These are phyloP conservation scores for Candida argentea DNA, from an alignment of 805 yeast genomes.

Conservation along the genomic window DNA sequence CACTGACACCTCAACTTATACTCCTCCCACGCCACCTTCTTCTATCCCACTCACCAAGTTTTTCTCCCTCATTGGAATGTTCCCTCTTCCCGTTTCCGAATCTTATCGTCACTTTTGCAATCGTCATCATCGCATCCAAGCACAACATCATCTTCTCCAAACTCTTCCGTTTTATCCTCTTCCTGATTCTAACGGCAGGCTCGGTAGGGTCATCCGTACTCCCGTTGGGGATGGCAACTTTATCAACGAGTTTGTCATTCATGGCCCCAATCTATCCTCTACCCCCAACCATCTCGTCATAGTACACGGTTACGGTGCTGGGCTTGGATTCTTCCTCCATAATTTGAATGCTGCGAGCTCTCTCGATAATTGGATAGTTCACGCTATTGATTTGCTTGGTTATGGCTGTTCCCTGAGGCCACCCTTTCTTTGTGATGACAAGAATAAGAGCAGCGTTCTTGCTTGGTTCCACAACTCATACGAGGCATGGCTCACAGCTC, in stretches of 20 bases:
- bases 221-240: constrained; percentile 17
- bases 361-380: constrained; percentile 54
- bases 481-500: constrained; percentile 47
- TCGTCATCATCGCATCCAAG: constrained; percentile 26
- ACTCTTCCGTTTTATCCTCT: constrained; percentile 38
- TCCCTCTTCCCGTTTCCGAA: constrained; percentile 46
- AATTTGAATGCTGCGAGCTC: constrained; percentile 19
- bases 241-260: constrained; percentile 33
- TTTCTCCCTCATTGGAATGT: constrained; percentile 40
- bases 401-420: constrained; percentile 88
- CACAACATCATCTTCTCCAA: constrained; percentile 38
- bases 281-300: constrained; percentile 28
- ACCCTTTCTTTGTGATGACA: constrained; percentile 37
- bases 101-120: constrained; percentile 43
- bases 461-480: constrained; percentile 56
- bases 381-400: constrained; percentile 82
- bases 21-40: constrained; percentile 53
- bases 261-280: constrained; percentile 16
- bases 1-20: constrained; percentile 17
- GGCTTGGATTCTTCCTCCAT: constrained; percentile 34
- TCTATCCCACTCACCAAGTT: constrained; percentile 53
- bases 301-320: constrained; percentile 38
- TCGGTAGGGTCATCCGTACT: constrained; percentile 23
- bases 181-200: constrained; percentile 17
- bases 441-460: constrained; percentile 42